Conservation (phyloP, 78 protist species). For the slime mould (Dictyostelium discoideum) region DNA sequence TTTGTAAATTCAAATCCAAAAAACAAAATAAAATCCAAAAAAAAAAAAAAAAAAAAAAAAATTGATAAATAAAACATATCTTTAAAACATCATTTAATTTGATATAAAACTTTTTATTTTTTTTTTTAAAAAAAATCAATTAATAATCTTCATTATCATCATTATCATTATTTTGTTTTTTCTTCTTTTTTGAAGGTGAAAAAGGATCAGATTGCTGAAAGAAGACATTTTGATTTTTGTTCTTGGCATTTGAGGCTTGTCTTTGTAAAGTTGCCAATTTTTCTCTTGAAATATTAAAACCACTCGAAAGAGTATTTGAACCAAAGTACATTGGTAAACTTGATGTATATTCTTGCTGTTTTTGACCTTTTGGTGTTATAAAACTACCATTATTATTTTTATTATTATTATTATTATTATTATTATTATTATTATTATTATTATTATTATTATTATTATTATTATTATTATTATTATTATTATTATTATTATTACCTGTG, state of each 20-base stretch:
- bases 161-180: not conserved
- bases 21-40: not conserved
- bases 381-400: not conserved
- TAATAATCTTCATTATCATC: not conserved
- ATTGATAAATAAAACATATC: too few relatives aligned
- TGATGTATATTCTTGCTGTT: slow-evolving; percentile 24
- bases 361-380: not conserved
- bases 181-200: not conserved
- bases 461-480: too few relatives aligned
- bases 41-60: not conserved
- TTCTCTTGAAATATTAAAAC: slow-evolving; percentile 4
- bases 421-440: too few relatives aligned
- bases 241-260: slow-evolving; percentile 6
- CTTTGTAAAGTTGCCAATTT: slow-evolving; percentile 21
- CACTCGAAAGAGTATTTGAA: not conserved
- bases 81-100: not conserved
- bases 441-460: too few relatives aligned
- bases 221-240: not conserved
- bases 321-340: slow-evolving; percentile 3
- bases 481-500: not conserved
- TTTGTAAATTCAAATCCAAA: not conserved
- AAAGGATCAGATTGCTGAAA: slow-evolving; percentile 29
- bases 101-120: not conserved
- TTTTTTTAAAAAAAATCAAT: not conserved
- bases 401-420: too few relatives aligned